phyloP scores from a whole-genome alignment of 2,329 filamentous ascomycete genomes.

The Ceratocystis lukuohia region DNA sequence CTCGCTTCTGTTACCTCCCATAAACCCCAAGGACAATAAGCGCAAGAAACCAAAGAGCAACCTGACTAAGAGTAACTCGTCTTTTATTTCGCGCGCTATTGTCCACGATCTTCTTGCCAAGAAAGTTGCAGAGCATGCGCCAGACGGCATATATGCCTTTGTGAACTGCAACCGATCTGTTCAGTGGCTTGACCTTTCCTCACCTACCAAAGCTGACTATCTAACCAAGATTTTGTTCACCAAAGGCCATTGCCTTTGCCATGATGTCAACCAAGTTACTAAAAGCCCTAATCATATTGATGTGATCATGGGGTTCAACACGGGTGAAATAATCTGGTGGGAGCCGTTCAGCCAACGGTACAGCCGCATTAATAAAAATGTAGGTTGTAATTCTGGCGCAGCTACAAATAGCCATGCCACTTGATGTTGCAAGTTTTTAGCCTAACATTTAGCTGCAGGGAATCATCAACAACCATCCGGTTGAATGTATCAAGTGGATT shows the following conservation, averaged over 20 bases:
- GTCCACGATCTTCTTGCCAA: slow-evolving; percentile 71
- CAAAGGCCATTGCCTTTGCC: slow-evolving; percentile 86
- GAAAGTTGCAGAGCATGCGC: slow-evolving; percentile 62
- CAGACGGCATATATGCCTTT: slow-evolving; percentile 76
- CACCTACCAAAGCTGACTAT: slow-evolving; percentile 67
- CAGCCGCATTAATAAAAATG: slow-evolving; percentile 89
- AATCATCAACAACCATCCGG: slow-evolving; percentile 70
- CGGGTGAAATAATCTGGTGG: slow-evolving; percentile 96
- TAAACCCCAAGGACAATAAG: slow-evolving; percentile 61
- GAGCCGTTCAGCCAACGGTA: slow-evolving; percentile 95
- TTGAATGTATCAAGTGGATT: slow-evolving; percentile 83
- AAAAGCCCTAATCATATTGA: slow-evolving; percentile 73
- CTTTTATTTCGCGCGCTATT: slow-evolving; percentile 93
- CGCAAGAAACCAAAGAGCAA: slow-evolving; percentile 93
- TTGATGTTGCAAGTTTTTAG: background rate
- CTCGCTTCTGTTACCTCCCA: slow-evolving; percentile 46
- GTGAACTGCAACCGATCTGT: slow-evolving; percentile 92
- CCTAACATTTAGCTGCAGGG: slow-evolving; percentile 39
- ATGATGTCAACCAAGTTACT: slow-evolving; percentile 77
- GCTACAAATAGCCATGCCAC: background rate
- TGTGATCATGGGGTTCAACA: slow-evolving; percentile 89
- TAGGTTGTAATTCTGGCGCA: slow-evolving; percentile 26
- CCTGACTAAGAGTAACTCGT: slow-evolving; percentile 96
- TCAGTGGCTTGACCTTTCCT: slow-evolving; percentile 87
- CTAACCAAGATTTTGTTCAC: slow-evolving; percentile 94